Conservation (phyloP, 2,329 filamentous ascomycete genomes). For the Pseudogymnoascus sp. region DNA sequence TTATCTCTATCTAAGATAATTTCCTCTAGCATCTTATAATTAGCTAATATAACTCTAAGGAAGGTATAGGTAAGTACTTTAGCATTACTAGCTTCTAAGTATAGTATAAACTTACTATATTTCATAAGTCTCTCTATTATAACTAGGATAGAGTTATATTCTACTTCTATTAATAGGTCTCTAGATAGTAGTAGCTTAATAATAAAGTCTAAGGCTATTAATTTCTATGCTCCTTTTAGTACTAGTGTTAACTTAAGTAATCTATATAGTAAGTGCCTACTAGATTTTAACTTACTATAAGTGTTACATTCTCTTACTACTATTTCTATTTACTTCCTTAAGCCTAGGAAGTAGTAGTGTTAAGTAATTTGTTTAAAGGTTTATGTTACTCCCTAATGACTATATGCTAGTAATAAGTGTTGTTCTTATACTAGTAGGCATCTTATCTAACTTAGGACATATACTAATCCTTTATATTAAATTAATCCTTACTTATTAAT, state of each 20-base stretch:
- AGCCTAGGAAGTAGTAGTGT: neutral
- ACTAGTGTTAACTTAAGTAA: neutral
- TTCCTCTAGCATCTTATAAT: constrained; percentile 9
- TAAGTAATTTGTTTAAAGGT: neutral
- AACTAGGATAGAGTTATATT: too few species aligned
- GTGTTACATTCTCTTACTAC: neutral
- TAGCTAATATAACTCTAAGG: neutral
- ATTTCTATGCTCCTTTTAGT: neutral
- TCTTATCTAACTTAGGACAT: neutral
- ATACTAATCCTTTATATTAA: neutral
- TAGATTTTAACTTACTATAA: neutral
- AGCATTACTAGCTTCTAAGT: too few species aligned
- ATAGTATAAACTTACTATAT: too few species aligned
- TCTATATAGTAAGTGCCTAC: neutral
- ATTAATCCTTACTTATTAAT: neutral
- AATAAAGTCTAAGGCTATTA: neutral
- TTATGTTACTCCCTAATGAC: neutral
- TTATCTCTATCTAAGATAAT: constrained; percentile 13
- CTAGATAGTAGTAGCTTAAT: too few species aligned
- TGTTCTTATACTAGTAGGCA: neutral
- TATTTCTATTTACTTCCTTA: neutral
- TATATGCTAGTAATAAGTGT: neutral
- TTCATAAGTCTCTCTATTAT: too few species aligned
- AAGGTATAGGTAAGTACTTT: neutral
- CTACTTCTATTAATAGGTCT: too few species aligned